A percentile compares a stretch with the other conserved stretches of the same genome.
Conservation (phyloP, 371 early-diverging fungal genomes). For the Saksenaea oblongispora region DNA sequence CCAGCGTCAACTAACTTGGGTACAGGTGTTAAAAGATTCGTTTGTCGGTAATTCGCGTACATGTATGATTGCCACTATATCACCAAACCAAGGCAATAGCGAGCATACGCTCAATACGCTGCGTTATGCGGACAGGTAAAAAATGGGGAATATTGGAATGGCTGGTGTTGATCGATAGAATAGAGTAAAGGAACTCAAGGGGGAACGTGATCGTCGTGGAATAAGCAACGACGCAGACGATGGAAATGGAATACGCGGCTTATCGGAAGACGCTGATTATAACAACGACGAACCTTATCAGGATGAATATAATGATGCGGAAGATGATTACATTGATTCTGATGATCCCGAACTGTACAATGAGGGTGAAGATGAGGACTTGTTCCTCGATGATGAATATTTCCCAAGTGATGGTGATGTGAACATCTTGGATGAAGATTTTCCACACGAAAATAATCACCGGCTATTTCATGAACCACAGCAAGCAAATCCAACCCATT, state of each 20-base stretch:
- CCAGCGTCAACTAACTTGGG: not conserved
- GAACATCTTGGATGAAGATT: conserved; percentile 53
- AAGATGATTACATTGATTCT: conserved; percentile 29
- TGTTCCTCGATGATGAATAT: conserved; percentile 43
- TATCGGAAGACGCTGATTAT: not conserved
- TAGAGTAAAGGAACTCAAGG: conserved; percentile 90
- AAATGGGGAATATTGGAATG: not conserved
- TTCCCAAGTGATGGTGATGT: conserved; percentile 54
- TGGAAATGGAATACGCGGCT: not conserved
- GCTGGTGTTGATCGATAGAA: not conserved
- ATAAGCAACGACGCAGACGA: not conserved
- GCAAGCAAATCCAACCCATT: not conserved
- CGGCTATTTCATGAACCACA: conserved; percentile 8
- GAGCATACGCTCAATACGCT: conserved; percentile 99
- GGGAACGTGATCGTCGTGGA: conserved; percentile 47
- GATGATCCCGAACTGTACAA: conserved; percentile 31
- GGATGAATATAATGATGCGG: conserved; percentile 24
- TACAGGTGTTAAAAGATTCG: conserved; percentile 92
- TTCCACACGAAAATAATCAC: conserved; percentile 43
- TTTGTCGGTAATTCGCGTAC: conserved; percentile 97
- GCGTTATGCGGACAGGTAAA: conserved; percentile 94
- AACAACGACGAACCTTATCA: conserved; percentile 15
- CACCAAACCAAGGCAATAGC: conserved; percentile 88
- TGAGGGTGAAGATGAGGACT: conserved; percentile 32
- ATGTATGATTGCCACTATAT: conserved; percentile 98